phyloP scores from a whole-genome alignment of 306 rosid genomes.

The Malus sieversii region DNA sequence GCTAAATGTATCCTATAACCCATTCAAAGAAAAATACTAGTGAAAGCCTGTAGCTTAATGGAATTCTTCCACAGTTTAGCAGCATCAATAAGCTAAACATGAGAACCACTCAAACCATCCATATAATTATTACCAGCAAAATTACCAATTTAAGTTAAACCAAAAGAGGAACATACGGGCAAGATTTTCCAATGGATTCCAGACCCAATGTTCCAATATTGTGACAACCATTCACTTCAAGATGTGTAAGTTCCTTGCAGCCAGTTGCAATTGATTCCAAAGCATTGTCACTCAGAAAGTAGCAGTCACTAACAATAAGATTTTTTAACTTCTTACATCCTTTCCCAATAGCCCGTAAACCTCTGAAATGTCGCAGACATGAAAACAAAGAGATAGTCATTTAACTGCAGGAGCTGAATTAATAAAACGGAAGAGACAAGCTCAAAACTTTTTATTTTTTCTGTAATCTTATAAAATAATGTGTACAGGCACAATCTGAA shows the following conservation, averaged over 20 bases:
- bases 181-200: constrained; percentile 77
- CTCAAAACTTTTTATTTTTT: background rate
- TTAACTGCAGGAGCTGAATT: background rate
- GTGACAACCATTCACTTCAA: constrained; percentile 96
- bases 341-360: constrained; percentile 59
- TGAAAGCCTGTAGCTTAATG: background rate
- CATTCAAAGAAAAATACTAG: background rate
- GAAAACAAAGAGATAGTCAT: constrained; percentile 4
- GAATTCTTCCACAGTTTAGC: background rate
- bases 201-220: constrained; percentile 76
- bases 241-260: constrained; percentile 84
- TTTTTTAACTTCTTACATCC: constrained; percentile 90
- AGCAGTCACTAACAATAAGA: constrained; percentile 80
- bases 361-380: constrained; percentile 44
- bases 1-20: background rate
- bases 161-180: constrained; percentile 55
- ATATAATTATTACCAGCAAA: constrained; percentile 3
- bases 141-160: constrained; percentile 12
- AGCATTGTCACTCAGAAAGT: constrained; percentile 76
- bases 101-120: constrained; percentile 6
- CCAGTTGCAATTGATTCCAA: constrained; percentile 91
- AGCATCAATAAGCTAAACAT: constrained; percentile 5
- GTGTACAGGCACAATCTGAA: background rate
- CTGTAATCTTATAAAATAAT: background rate
- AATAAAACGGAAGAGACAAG: background rate